These are phyloP conservation scores for Sugiyamaella chiloensis DNA, from an alignment of 805 yeast genomes.

Conservation along the genomic window DNA sequence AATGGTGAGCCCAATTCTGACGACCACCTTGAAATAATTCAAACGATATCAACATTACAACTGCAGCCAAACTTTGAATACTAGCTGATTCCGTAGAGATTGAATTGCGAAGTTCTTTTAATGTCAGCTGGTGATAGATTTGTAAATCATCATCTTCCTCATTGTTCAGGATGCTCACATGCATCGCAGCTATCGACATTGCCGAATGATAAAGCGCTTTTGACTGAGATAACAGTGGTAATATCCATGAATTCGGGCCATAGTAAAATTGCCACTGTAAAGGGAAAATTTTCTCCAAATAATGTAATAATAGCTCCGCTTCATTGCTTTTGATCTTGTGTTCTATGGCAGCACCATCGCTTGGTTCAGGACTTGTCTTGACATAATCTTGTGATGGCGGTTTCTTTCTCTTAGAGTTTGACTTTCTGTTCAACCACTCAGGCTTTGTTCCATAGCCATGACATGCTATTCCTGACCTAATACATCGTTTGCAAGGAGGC, in stretches of 20 bases:
- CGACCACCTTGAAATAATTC: constrained; percentile 13
- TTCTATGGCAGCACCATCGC: not conserved
- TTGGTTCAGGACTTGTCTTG: not conserved
- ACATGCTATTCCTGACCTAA: constrained; percentile 5
- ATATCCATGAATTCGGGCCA: constrained; percentile 8
- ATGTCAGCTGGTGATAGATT: constrained; percentile 9
- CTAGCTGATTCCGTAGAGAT: constrained; percentile 1
- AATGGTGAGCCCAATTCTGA: constrained; percentile 11
- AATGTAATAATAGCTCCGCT: constrained; percentile 10
- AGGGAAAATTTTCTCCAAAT: constrained; percentile 11
- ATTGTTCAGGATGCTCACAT: constrained; percentile 4
- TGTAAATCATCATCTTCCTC: not conserved
- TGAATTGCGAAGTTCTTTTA: constrained; percentile 7
- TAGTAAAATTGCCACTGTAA: constrained; percentile 15
- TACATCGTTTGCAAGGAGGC: constrained; percentile 13
- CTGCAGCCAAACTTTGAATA: constrained; percentile 6
- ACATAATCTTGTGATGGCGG: too few species aligned
- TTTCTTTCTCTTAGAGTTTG: constrained; percentile 10
- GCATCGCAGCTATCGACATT: constrained; percentile 13
- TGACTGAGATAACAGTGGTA: constrained; percentile 10
- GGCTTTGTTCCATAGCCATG: constrained; percentile 16
- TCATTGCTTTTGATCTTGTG: constrained; percentile 4
- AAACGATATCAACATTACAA: constrained; percentile 9
- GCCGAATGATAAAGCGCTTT: constrained; percentile 14
- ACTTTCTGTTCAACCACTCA: constrained; percentile 13